Base-by-base conservation (phyloP, 2,329 filamentous ascomycete genomes). In the Verticillium isaacii region DNA sequence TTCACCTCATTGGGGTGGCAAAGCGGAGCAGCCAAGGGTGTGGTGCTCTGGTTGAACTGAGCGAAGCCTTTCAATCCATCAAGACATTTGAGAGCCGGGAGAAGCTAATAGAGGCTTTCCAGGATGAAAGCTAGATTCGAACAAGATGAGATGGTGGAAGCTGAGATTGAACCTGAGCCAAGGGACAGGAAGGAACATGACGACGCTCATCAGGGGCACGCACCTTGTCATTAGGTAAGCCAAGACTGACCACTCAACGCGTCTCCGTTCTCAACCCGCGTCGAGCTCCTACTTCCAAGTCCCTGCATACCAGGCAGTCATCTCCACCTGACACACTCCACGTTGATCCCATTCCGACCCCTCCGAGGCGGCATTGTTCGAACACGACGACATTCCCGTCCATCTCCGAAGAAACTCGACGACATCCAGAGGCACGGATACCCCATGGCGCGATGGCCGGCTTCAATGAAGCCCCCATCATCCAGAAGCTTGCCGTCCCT, bases 401-500 rank as follows among this genome's bases (percentile, higher is more conserved):
- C 34, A 9, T 29, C 29, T 29, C 29, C 29, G 29, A 29, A 29
- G 29, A 29, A 29, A 29, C 29, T 29, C 29, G 29, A 29, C 11
- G 1, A 15, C 14, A 37, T 36, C 14, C 25, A 52, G 6, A 19
- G 17, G 12, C 34, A 39, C 14, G 32, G 37, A 29, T 5, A 36
- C 32, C 62, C 58, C 41, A 66, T 64, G 64, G 64, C 66, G 63
- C 59, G 59, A 80, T 80, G 78, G 75, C 77, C 60, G 78, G 76
- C 74, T 65, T 78, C 71, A 71, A 73, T 68, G 71, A 76, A 63
- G 73, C 77, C 69, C 73, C 76, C 60, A 68, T 77, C 54, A 69
- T 86, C 63, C 80, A 83, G 69, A 73, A 75, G 58, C 78, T 92
- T 59, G 88, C 89, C 62, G 84, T 93, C n/a, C 89, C 89, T 15